Evolutionary conservation across 2,329 filamentous ascomycete genomes (phyloP).

Genomic region (Phaeosphaeria sp.): DNA sequence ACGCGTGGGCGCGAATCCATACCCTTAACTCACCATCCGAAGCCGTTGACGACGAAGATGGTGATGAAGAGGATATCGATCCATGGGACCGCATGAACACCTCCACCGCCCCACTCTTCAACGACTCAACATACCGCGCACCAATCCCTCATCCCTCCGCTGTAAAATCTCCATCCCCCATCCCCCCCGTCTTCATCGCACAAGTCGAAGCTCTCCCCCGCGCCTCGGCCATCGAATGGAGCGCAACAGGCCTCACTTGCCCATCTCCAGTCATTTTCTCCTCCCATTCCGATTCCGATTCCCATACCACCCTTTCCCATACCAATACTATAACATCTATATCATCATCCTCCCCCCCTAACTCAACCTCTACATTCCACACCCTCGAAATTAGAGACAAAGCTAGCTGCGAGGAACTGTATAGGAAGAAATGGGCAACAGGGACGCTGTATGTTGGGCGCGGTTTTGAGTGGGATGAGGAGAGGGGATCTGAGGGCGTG

Average conservation of each 20-base stretch:
- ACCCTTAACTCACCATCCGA: background rate
- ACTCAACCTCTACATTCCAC: slow-evolving; percentile 15
- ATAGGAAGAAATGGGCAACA: slow-evolving; percentile 13
- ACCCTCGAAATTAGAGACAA: slow-evolving; percentile 18
- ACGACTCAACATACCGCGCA: slow-evolving; percentile 32
- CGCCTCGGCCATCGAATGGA: slow-evolving; percentile 82
- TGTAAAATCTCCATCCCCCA: background rate
- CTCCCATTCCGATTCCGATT: background rate
- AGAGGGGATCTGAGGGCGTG: slow-evolving; percentile 18
- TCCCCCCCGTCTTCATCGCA: slow-evolving; percentile 74
- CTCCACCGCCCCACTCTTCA: slow-evolving; percentile 50
- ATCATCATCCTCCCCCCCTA: background rate
- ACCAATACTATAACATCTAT: too few relatives aligned
- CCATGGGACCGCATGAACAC: slow-evolving; percentile 69
- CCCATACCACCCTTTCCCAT: background rate
- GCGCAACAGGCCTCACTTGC: slow-evolving; percentile 65
- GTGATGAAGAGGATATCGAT: slow-evolving; percentile 64
- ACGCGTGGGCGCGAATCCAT: slow-evolving; percentile 50
- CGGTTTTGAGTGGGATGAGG: slow-evolving; percentile 10
- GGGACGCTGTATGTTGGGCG: slow-evolving; percentile 32
- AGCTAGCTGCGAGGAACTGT: slow-evolving; percentile 6
- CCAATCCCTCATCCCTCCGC: slow-evolving; percentile 53
- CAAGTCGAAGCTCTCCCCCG: slow-evolving; percentile 81
- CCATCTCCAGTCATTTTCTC: background rate
- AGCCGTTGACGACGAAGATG: slow-evolving; percentile 1